phyloP scores from a whole-genome alignment of 2,329 filamentous ascomycete species.

The Pseudogymnoascus sp. region DNA sequence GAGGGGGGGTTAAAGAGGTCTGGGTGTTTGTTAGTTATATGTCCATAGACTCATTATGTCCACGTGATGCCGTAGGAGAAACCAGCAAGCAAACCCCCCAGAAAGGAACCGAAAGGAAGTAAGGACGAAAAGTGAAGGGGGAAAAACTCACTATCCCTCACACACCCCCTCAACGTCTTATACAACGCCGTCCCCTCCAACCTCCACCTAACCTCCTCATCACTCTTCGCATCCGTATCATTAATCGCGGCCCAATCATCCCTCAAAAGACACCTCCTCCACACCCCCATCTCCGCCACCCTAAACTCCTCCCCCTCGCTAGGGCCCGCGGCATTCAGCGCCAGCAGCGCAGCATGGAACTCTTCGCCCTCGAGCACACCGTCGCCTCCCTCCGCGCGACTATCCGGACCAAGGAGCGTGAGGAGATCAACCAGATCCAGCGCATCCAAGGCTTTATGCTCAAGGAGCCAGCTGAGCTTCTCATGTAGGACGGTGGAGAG shows the following conservation, averaged over 20 bases:
- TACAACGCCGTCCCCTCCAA: slow-evolving; percentile 62
- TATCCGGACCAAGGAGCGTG: slow-evolving; percentile 56
- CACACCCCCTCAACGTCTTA: slow-evolving; percentile 55
- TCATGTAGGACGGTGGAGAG: slow-evolving; percentile 66
- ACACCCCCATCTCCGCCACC: slow-evolving; percentile 57
- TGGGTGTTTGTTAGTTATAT: slow-evolving; percentile 26
- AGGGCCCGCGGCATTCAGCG: slow-evolving; percentile 36
- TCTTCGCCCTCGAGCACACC: slow-evolving; percentile 46
- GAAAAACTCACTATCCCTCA: slow-evolving; percentile 53
- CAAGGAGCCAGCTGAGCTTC: slow-evolving; percentile 60
- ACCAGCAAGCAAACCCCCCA: neutral
- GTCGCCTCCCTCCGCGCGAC: slow-evolving; percentile 31
- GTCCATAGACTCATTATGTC: slow-evolving; percentile 12
- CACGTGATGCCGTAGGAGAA: no score
- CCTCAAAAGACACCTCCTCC: slow-evolving; percentile 76
- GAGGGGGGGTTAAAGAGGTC: slow-evolving; percentile 33
- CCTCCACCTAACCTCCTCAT: slow-evolving; percentile 55
- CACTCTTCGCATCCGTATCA: slow-evolving; percentile 66
- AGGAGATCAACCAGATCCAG: slow-evolving; percentile 64
- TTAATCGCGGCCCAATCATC: slow-evolving; percentile 82
- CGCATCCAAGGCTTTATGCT: slow-evolving; percentile 63
- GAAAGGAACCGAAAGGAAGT: neutral
- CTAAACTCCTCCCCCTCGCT: slow-evolving; percentile 50
- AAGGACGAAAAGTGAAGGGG: slow-evolving; percentile 15
- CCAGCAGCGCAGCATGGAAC: slow-evolving; percentile 54